Conservation (phyloP, 192 early-diverging fungal genomes). For the Rhizoclosmatium sp. region DNA sequence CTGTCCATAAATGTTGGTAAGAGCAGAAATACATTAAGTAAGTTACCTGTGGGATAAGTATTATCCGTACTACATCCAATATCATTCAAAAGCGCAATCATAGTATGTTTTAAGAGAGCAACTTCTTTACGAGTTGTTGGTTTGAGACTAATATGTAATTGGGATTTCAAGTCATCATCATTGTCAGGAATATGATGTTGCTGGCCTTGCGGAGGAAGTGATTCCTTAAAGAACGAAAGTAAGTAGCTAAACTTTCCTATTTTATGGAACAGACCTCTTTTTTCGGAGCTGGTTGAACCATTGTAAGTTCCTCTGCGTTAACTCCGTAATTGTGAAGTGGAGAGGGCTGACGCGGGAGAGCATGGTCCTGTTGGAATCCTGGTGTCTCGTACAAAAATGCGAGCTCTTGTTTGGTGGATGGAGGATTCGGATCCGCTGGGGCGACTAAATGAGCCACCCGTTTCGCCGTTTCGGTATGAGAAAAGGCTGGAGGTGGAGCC, state of each 20-base stretch:
- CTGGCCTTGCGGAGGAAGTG: background rate
- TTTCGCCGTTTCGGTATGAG: constrained; percentile 30
- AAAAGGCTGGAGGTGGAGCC: constrained; percentile 35
- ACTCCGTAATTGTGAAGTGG: no score
- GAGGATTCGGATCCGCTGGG: constrained; percentile 6
- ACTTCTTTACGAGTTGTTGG: constrained; percentile 65
- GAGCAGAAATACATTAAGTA: background rate
- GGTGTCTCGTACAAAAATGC: constrained; percentile 53
- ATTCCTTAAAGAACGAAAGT: background rate
- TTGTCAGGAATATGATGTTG: background rate
- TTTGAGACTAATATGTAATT: constrained; percentile 28
- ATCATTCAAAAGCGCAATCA: constrained; percentile 54
- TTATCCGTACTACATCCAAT: constrained; percentile 54
- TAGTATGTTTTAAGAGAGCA: constrained; percentile 61
- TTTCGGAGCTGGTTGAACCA: constrained; percentile 14
- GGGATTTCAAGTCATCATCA: background rate
- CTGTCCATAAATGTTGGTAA: constrained; percentile 29
- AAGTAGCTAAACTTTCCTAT: no score
- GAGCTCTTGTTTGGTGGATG: constrained; percentile 32
- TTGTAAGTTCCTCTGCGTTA: constrained; percentile 19
- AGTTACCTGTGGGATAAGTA: constrained; percentile 56
- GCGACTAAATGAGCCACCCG: constrained; percentile 37
- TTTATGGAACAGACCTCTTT: background rate
- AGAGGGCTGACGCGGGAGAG: background rate
- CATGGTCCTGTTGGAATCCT: background rate